Evolutionary conservation across 2,329 filamentous ascomycete species (phyloP), one percentile per base, ranked within the genome.

Genomic region (Ascochyta rabiei): DNA sequence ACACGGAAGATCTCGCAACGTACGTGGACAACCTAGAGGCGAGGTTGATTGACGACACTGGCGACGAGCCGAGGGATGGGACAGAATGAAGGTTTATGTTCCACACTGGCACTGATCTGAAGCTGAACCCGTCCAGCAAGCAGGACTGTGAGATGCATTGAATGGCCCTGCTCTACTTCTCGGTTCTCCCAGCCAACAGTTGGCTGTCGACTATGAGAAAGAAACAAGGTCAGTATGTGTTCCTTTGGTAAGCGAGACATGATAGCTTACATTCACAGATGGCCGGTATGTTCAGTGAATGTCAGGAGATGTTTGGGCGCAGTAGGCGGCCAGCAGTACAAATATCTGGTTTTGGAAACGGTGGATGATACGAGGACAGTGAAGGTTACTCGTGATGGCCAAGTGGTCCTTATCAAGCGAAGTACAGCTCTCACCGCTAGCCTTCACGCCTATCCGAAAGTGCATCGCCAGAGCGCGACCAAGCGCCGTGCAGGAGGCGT

Each of bases 391-490:
- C 30, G 24, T 23, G 31, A 50, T 37, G 41, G 18, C 42, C 23
- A 55, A 37, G 50, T 56, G 61, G 38, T 59, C 53, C 56, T 64
- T 61, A 63, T 63, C 56, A 53, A 52, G 48, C 37, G 47, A 57
- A 40, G 45, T 48, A 33, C 55, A 48, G 58, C 63, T 63, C 49
- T 59, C 44, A 48, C 47, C 60, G 54, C 62, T 69, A 68, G 57
- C 58, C 60, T 59, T 53, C 59, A 66, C 64, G 53, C 52, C 60
- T 66, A 63, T 60, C 62, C 63, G 60, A 56, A 33, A 57, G 53
- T 60, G 59, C 60, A 63, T 68, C 50, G 61, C 62, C 66, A 69
- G 68, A 70, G 57, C 63, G 69, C 65, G 69, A 56, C 64, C 60
- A 64, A 74, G 66, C 66, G 62, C 57, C 50, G 46, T 66, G 66